Evolutionary conservation across 2,329 filamentous ascomycete species (phyloP).

Genomic region (Colletotrichum orbiculare): DNA sequence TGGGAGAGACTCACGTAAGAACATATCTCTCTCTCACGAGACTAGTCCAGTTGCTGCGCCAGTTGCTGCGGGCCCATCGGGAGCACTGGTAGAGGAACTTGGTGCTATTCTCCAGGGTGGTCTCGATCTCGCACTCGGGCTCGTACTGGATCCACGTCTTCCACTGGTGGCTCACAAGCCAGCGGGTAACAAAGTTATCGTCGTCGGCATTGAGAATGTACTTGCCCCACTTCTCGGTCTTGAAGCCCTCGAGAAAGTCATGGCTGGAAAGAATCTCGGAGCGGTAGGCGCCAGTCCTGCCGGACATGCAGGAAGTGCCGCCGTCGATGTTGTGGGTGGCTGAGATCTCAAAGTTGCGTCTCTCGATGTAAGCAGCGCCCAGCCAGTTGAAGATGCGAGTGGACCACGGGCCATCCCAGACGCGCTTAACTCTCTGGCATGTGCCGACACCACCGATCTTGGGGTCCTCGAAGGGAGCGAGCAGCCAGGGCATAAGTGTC

Average conservation of each 20-base stretch:
- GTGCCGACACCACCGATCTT: constrained; percentile 91
- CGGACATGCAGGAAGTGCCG: constrained; percentile 96
- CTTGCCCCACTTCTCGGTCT: constrained; percentile 88
- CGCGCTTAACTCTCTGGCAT: constrained; percentile 85
- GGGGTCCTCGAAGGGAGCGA: constrained; percentile 89
- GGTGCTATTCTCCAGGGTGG: constrained; percentile 87
- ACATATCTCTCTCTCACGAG: constrained; percentile 85
- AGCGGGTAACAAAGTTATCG: constrained; percentile 97
- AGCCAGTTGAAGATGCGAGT: constrained; percentile 86
- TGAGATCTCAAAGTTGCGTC: constrained; percentile 96
- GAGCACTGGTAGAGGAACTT: constrained; percentile 95
- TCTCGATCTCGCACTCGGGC: constrained; percentile 89
- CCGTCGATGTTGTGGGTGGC: constrained; percentile 95
- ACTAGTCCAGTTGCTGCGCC: constrained; percentile 95
- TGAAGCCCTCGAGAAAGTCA: constrained; percentile 88
- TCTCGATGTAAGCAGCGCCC: constrained; percentile 90
- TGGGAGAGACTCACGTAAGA: constrained; percentile 76
- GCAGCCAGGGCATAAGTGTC: constrained; percentile 88
- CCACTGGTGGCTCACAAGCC: constrained; percentile 92
- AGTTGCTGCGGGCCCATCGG: constrained; percentile 96
- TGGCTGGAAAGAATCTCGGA: constrained; percentile 87
- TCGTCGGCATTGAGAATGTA: constrained; percentile 96
- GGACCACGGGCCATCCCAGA: constrained; percentile 67
- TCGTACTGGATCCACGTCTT: constrained; percentile 97
- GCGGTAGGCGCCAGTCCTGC: constrained; percentile 91